Base-by-base conservation (phyloP, 768 basidiomycete species). In the Rhodotorula taiwanensis region DNA sequence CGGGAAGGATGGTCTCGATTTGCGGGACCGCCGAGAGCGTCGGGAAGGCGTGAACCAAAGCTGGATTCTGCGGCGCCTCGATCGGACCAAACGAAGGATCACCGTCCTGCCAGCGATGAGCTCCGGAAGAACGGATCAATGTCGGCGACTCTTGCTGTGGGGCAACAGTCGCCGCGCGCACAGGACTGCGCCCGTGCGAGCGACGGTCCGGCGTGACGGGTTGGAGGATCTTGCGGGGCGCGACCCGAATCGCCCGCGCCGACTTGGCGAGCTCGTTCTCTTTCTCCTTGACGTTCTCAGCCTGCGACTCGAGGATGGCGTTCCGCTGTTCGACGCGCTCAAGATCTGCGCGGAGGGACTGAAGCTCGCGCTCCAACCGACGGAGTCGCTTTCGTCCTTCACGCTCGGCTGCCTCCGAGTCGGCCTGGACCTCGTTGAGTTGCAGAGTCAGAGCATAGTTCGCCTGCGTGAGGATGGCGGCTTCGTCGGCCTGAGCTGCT, bases 351-450 rank as follows among this genome's bases (percentile, higher is more conserved):
- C 60, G 43, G 1, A 73, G 51, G 13, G 49, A 56, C 8, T 62
- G 28, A 5, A 73, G 58, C 58, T 73, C 70, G 56, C 58, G 62
- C 63, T 73, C 72, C 36, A 73, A 67, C 43, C 57, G 57, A 27
- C 69, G 57, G 4, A 73, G 60, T 50, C 61, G 60, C 45, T 60
- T 63, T 42, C 63, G 60, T 15, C 67, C 72, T n/a, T 55, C 59
- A 3, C 43, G 28, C 45, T 65, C 64, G 20, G 49, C n/a, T 18
- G 16, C 25, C 28, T 66, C 64, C 39, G 64, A 28, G 13, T 62
- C 68, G 9, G 49, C 43, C 36, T 70, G 57, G 34, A 70, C 57
- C 23, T 66, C 68, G 20, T 34, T 39, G 28, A 70, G 58, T 44
- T 65, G 49, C 5, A 56, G 41, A 8, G 51, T 44, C 15, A 70